A percentile compares a stretch with the other conserved stretches of the same genome.
Conservation (phyloP, 495 filamentous ascomycete species). For the Darksidea phi region DNA sequence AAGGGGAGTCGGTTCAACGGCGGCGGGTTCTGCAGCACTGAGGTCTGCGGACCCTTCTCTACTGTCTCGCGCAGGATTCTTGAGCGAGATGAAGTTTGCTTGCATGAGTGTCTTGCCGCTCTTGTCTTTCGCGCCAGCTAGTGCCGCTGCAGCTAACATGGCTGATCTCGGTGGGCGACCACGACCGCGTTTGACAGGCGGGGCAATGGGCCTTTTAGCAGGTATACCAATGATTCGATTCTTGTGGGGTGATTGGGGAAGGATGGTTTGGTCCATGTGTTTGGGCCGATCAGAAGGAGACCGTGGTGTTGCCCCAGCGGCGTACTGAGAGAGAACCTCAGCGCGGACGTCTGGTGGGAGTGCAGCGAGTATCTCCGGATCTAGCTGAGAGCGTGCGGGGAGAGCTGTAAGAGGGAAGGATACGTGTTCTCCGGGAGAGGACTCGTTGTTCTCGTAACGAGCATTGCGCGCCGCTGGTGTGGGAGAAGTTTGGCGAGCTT, state of each 20-base stretch:
- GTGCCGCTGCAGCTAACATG: conserved; percentile 19
- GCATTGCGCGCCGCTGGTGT: conserved; percentile 11
- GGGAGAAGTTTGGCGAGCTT: conserved; percentile 31
- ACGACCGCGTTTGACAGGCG: conserved; percentile 55
- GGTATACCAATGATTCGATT: conserved; percentile 47
- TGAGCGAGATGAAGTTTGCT: conserved; percentile 57
- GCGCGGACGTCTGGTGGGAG: conserved; percentile 80
- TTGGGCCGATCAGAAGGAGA: conserved; percentile 11
- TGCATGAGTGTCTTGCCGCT: conserved; percentile 53
- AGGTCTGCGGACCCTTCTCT: not conserved
- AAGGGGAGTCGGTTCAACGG: not conserved
- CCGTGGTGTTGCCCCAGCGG: conserved; percentile 12
- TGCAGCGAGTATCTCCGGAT: conserved; percentile 57
- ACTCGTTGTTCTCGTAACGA: not conserved
- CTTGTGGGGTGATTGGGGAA: conserved; percentile 61
- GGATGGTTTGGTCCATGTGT: conserved; percentile 43
- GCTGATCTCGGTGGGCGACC: conserved; percentile 39
- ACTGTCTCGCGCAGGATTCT: conserved; percentile 4
- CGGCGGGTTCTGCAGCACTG: not conserved
- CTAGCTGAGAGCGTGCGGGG: conserved; percentile 44
- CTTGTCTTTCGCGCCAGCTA: conserved; percentile 4
- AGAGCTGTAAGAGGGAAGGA: conserved; percentile 35
- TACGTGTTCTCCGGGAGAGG: not conserved
- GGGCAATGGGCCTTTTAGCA: conserved; percentile 55
- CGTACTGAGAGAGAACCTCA: conserved; percentile 73